These are phyloP conservation scores for Monascus ruber DNA, from an alignment of 2,329 filamentous ascomycete genomes.

Conservation along the genomic window DNA sequence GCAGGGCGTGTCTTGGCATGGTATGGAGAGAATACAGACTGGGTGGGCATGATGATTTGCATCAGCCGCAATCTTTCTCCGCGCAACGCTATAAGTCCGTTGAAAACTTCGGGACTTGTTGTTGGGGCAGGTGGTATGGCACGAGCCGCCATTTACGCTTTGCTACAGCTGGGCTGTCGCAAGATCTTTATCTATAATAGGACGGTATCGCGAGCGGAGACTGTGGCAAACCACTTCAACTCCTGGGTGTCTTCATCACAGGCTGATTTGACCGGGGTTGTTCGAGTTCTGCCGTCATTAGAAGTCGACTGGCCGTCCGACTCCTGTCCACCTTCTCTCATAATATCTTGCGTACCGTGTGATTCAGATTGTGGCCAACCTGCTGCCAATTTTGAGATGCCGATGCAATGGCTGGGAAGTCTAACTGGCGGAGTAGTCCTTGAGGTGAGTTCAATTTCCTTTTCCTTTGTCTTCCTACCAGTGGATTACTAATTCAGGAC, in stretches of 20 bases:
- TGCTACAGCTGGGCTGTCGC: constrained; percentile 65
- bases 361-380: constrained; percentile 53
- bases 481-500: constrained; percentile 2
- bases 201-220: constrained; percentile 54
- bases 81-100: constrained; percentile 42
- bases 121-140: constrained; percentile 63
- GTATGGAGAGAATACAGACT: constrained; percentile 36
- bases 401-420: constrained; percentile 57
- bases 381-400: constrained; percentile 59
- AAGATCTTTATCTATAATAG: constrained; percentile 67
- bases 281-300: constrained; percentile 46
- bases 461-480: not conserved
- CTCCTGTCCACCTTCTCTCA: constrained; percentile 57
- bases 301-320: constrained; percentile 54
- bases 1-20: constrained; percentile 30
- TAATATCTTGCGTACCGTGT: constrained; percentile 65
- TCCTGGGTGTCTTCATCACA: constrained; percentile 29
- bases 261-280: constrained; percentile 25
- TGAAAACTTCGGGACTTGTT: constrained; percentile 41
- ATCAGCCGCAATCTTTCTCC: constrained; percentile 32
- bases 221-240: constrained; percentile 59
- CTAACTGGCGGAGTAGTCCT: constrained; percentile 65
- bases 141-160: constrained; percentile 63
- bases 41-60: constrained; percentile 33
- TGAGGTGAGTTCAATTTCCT: constrained; percentile 38